phyloP scores from a whole-genome alignment of 208 protist genomes.

The Acanthamoeba sp. region DNA sequence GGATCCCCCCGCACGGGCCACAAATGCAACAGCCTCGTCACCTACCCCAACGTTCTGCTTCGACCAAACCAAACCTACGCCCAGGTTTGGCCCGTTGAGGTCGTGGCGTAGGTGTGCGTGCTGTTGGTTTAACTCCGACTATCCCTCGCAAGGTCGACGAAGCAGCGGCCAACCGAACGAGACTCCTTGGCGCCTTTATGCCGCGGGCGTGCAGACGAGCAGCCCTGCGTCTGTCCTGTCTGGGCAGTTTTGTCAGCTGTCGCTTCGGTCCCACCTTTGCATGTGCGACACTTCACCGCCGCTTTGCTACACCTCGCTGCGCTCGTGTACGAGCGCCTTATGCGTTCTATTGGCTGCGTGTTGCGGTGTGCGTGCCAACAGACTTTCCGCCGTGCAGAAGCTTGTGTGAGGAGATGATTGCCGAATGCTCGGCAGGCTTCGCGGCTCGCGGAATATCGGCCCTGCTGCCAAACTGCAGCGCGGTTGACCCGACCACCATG shows the following conservation, averaged over 20 bases:
- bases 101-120: too few relatives aligned
- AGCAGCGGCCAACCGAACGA: neutral
- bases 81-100: neutral
- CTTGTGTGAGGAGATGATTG: neutral
- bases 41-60: neutral
- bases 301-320: neutral
- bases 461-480: neutral
- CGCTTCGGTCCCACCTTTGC: neutral
- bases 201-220: neutral
- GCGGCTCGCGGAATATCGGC: neutral
- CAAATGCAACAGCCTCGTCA: neutral
- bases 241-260: slow-evolving; percentile 18
- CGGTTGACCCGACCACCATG: neutral
- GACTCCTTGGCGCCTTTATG: neutral
- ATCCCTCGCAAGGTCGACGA: neutral
- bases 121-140: too few relatives aligned
- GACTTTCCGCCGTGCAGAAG: neutral
- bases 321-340: too few relatives aligned
- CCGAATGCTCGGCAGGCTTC: neutral
- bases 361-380: neutral
- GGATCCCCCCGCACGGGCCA: neutral
- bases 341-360: too few relatives aligned
- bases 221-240: neutral
- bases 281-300: neutral
- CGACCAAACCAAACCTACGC: slow-evolving; percentile 24